Base-by-base conservation (phyloP, 768 basidiomycete species). In the Pisolithus albus region DNA sequence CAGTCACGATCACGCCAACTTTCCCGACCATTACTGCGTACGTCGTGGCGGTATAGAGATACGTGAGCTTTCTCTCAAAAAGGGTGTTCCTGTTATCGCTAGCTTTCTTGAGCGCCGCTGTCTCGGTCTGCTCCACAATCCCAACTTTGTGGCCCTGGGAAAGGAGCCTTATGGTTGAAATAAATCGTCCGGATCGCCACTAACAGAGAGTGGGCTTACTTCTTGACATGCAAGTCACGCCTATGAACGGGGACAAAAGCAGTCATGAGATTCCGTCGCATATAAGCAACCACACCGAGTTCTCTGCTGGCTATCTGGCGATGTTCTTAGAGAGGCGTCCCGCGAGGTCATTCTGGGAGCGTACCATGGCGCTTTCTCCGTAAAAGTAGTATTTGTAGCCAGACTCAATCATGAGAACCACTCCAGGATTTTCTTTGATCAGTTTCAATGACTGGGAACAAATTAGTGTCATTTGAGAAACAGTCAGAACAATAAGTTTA, bases 1-100 rank as follows among this genome's bases (percentile, higher is more conserved):
- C 49, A 52, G 58, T 61, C 47, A 57, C 21, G 15, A 49, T 49
- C 21, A 45, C 11, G 18, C 6, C 18, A 32, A 6, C 45, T 36
- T 32, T 39, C 18, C 54, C 44, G 28, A 26, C 3, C 7, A 74
- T 18, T 2, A 36, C 8, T 10, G 34, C 89, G 58, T 64, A 92
- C 90, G 92, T 95, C 28, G 89, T 81, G 26, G 89, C 82, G 24
- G 94, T 95, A 56, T 88, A 95, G 36, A 95, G 67, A 56, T 86
- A 78, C 0, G 84, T 85, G 9, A 97, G 62, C 61, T 82, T 75
- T 37, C 92, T 77, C 21, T 81, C 79, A 59, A 94, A 95, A 0
- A 83, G 79, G 0, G 77, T 74, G 57, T 83, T 86, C 48, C 82
- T 78, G 54, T 83, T 92, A 53, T 88, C 85, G 45, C 88, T 74